phyloP scores from a whole-genome alignment of 805 yeast genomes.

The Ogataea ganodermae region DNA sequence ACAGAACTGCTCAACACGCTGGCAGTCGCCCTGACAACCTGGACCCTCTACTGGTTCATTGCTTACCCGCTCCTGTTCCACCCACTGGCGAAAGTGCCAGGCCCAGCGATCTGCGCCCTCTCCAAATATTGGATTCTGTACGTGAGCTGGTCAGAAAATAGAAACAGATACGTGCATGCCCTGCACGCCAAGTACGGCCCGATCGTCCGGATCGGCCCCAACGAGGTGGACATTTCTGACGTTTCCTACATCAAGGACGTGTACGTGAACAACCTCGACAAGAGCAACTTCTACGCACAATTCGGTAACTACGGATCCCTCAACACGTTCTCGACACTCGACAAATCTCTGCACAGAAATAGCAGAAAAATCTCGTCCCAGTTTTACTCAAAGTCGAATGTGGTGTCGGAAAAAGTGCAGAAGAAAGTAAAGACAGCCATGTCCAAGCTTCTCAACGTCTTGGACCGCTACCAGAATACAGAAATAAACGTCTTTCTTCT shows the following conservation, averaged over 20 bases:
- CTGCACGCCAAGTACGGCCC: conserved; percentile 62
- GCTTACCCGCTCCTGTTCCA: conserved; percentile 50
- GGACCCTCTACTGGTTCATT: conserved; percentile 19
- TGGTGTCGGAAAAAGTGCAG: conserved; percentile 37
- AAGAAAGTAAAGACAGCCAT: conserved; percentile 38
- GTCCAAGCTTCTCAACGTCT: conserved; percentile 26
- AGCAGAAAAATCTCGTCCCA: conserved; percentile 43
- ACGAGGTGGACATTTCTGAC: conserved; percentile 60
- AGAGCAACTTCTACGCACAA: conserved; percentile 58
- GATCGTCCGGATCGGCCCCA: conserved; percentile 61
- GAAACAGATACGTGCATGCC: conserved; percentile 49
- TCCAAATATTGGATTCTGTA: conserved; percentile 44
- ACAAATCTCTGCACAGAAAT: conserved; percentile 47
- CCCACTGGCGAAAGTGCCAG: conserved; percentile 56
- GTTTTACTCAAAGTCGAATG: conserved; percentile 46
- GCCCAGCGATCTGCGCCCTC: conserved; percentile 55
- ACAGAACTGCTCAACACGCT: conserved; percentile 11
- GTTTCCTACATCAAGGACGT: conserved; percentile 52
- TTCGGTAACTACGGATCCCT: conserved; percentile 58
- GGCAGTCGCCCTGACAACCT: conserved; percentile 9
- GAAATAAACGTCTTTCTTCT: conserved; percentile 58
- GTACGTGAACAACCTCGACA: conserved; percentile 57
- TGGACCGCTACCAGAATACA: conserved; percentile 23
- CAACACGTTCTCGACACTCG: conserved; percentile 60
- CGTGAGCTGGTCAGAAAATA: conserved; percentile 47